Evolutionary conservation across 345 rosid genomes (phyloP).

Genomic region (Sapria himalayana): DNA sequence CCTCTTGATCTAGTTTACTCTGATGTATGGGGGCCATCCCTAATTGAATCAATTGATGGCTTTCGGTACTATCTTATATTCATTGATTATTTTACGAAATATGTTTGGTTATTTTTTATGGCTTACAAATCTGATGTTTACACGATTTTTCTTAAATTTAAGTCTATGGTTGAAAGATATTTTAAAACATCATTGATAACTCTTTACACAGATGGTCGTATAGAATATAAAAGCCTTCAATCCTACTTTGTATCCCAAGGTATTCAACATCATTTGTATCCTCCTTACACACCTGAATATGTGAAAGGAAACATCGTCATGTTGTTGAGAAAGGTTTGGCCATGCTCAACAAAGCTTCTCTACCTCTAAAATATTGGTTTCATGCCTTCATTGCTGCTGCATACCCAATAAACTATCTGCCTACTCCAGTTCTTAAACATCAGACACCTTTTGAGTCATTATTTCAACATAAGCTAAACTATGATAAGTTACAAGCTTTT

Average conservation of each 20-base stretch:
- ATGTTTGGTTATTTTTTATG: slow-evolving; percentile 1
- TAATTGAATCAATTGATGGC: background rate
- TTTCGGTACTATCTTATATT: slow-evolving; percentile 2
- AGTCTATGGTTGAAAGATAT: background rate
- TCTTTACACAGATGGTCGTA: background rate
- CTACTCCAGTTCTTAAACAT: background rate
- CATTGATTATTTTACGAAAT: slow-evolving; percentile 1
- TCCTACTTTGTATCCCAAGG: background rate
- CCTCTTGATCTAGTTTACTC: background rate
- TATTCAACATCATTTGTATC: background rate
- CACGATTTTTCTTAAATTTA: background rate
- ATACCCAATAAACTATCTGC: background rate
- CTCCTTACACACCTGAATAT: background rate
- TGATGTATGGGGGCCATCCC: background rate
- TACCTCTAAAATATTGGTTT: background rate
- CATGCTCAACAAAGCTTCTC: background rate
- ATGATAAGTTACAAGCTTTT: background rate
- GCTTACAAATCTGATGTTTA: background rate
- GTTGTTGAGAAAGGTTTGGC: background rate
- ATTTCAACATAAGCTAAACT: background rate
- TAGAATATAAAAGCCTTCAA: background rate
- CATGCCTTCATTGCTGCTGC: background rate
- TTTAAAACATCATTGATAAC: background rate
- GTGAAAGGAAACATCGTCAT: background rate
- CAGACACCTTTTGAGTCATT: background rate